Conservation (phyloP, 2,329 filamentous ascomycete species). For the Diaporthe aspalathi region DNA sequence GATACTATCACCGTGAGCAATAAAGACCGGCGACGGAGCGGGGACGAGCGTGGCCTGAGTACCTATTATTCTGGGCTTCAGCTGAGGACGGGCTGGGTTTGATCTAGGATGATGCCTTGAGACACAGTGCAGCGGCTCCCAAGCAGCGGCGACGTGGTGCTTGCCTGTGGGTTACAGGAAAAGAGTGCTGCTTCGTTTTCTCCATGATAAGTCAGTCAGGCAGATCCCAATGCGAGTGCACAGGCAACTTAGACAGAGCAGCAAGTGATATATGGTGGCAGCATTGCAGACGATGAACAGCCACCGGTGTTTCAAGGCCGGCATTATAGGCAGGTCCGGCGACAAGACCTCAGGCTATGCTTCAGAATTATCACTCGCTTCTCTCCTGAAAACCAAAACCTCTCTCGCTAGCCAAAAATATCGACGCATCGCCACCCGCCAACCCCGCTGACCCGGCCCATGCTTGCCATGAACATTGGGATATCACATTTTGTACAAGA, state of each 20-base stretch:
- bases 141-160: not conserved
- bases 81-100: not conserved
- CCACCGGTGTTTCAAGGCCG: not conserved
- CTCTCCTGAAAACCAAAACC: not conserved
- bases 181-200: not conserved
- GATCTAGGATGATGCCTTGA: not conserved
- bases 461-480: constrained; percentile 21
- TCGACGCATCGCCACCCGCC: not conserved
- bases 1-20: not conserved
- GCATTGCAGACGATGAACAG: not conserved
- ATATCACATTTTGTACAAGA: constrained; percentile 28
- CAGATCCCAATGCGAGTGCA: not conserved
- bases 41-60: not conserved
- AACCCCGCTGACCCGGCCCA: not conserved
- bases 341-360: not conserved
- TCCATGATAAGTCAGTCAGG: no score
- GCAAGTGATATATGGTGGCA: not conserved
- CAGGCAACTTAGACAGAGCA: not conserved
- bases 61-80: not conserved
- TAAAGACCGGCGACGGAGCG: no score
- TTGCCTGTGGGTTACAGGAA: not conserved
- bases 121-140: not conserved
- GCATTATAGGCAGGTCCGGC: not conserved
- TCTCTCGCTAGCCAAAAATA: constrained; percentile 22
- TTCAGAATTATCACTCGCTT: not conserved